Percentiles rank a stretch among this genome's conserved stretches.
Evolutionary conservation across 2,329 filamentous ascomycete genomes (phyloP).

Genomic region (Botrytis hyacinthi): DNA sequence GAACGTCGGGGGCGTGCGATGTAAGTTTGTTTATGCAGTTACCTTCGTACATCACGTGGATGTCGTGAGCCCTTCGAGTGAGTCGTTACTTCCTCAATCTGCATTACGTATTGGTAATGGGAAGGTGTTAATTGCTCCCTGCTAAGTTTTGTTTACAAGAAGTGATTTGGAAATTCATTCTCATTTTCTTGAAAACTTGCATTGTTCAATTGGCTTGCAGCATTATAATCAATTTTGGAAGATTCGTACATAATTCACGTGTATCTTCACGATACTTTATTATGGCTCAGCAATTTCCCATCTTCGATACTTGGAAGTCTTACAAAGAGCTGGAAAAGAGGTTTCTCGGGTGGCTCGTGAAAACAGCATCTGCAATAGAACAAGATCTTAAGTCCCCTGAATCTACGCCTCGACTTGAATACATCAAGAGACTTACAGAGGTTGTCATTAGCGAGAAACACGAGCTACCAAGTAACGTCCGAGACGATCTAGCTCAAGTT

Average conservation of each 20-base stretch:
- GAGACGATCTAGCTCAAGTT: background rate
- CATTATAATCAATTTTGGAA: background rate
- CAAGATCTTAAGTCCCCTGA: background rate
- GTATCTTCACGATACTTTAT: background rate
- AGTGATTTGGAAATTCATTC: background rate
- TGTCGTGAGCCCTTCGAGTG: background rate
- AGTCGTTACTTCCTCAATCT: background rate
- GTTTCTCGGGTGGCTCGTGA: background rate
- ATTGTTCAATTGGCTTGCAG: background rate
- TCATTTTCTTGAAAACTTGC: background rate
- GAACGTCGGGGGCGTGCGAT: accelerated
- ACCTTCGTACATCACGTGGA: background rate
- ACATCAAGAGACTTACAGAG: background rate
- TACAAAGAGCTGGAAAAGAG: background rate
- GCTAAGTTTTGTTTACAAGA: background rate
- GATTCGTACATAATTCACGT: background rate
- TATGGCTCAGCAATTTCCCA: background rate
- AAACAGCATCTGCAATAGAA: background rate
- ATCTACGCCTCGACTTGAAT: background rate
- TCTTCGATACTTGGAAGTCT: background rate
- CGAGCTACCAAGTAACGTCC: background rate
- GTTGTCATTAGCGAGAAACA: background rate
- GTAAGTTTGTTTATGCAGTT: background rate
- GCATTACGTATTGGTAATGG: background rate
- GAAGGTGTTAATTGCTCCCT: background rate